A percentile compares a stretch with the other conserved stretches of the same genome.
Evolutionary conservation across 495 filamentous ascomycete species (phyloP).

Genomic region (Penicillium psychrofluorescens): DNA sequence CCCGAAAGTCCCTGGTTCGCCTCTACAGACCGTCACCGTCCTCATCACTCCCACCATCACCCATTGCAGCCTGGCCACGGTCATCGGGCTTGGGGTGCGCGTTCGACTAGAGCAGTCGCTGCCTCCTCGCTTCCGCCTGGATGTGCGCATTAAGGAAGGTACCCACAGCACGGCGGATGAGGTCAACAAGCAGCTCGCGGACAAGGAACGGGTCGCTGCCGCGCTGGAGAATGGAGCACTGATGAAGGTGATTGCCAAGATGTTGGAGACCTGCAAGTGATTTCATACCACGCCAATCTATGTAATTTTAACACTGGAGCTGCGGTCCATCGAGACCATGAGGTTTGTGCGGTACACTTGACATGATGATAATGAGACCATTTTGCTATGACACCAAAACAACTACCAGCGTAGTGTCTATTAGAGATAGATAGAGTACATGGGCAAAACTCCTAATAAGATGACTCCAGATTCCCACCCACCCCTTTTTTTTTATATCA

Average conservation of each 20-base stretch:
- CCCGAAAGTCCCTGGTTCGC: constrained; percentile 34
- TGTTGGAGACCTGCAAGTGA: constrained; percentile 75
- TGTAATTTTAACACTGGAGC: too few species aligned
- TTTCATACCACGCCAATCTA: not conserved
- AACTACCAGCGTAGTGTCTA: not conserved
- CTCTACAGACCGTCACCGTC: constrained; percentile 44
- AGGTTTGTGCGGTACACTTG: too few species aligned
- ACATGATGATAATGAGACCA: too few species aligned
- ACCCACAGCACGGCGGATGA: constrained; percentile 92
- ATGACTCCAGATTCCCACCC: not conserved
- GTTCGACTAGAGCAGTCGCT: constrained; percentile 85
- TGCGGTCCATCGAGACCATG: too few species aligned
- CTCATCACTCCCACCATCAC: constrained; percentile 95
- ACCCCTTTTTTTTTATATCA: constrained; percentile 19
- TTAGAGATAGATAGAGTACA: not conserved
- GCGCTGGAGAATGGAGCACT: constrained; percentile 90
- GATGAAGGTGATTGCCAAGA: constrained; percentile 80
- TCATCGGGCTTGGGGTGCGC: constrained; percentile 90
- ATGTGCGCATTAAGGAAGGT: constrained; percentile 90
- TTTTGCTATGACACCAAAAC: not conserved
- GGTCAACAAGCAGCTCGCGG: constrained; percentile 90
- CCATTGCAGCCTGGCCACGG: constrained; percentile 91
- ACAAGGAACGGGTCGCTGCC: constrained; percentile 94
- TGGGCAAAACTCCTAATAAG: not conserved
- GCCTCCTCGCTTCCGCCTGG: constrained; percentile 85